Base-by-base conservation (phyloP, 2,329 filamentous ascomycete genomes). In the Scedosporium apiospermum region DNA sequence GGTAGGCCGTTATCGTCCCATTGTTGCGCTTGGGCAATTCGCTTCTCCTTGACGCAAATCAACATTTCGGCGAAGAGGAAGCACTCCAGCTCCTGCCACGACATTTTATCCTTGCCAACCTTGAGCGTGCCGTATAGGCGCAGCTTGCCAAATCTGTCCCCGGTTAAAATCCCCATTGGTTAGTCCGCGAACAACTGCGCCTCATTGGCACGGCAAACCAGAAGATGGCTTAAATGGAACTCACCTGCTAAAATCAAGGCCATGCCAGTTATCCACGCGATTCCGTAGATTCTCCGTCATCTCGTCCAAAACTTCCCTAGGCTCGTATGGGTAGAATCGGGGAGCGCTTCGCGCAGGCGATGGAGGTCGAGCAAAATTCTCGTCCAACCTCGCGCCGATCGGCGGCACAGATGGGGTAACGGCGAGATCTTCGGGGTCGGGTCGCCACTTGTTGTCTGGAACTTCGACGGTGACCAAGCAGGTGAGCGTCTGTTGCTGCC, bases 21-120 rank as follows among this genome's bases (percentile, higher is more conserved):
- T 66, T 90, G 85, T 60, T 85, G 82, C 46, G 82, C 70, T 6
- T 64, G 80, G 67, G 79, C 73, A 7, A 81, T 75, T 77, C 93
- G 96, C 83, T 97, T 98, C 76, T 98, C 95, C 76, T 98, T 99
- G 65, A 99, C 92, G 71, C 95, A 99, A 67, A 99, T 99, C 69
- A 99, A 88, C 95, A 99, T 99, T 77, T 99, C 95, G 4, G 89
- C 91, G 71, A 99, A 99, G 34, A 99, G 82, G 73, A 91, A 99
- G 74, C 95, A 99, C 73, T 99, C 93, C 62, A 99, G 78, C 73
- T 98, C 95, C 78, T 99, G 95, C 95, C 95, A 99, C 6, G 93
- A 93, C 66, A 93, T 83, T 67, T 92, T 92, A 74, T 99, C 95
- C 76, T 99, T 99, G 68, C 95, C 95, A 23, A 99, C 95, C 61